Percentiles rank a stretch among this genome's conserved stretches.
phyloP scores from a whole-genome alignment of 805 yeast genomes.

The Wickerhamiella nectarea region DNA sequence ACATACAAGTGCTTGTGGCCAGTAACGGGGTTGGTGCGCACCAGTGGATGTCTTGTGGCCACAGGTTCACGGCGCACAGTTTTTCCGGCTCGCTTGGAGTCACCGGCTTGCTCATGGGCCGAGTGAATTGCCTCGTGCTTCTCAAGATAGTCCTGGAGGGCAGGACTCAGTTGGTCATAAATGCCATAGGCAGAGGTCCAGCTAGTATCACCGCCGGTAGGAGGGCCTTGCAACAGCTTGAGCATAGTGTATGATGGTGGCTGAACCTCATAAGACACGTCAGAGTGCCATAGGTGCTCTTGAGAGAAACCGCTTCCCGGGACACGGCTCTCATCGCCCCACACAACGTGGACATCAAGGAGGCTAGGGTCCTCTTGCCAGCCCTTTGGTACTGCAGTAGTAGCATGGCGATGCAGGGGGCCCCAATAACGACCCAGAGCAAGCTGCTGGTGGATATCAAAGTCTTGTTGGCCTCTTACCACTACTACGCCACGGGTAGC shows the following conservation, averaged over 20 bases:
- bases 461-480: constrained; percentile 38
- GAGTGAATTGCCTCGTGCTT: constrained; percentile 54
- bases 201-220: constrained; percentile 47
- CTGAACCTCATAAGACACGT: constrained; percentile 59
- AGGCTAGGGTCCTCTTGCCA: constrained; percentile 51
- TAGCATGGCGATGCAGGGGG: constrained; percentile 38
- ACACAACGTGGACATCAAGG: constrained; percentile 24
- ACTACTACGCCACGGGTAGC: constrained; percentile 39
- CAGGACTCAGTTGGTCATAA: constrained; percentile 38
- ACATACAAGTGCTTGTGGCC: constrained; percentile 46
- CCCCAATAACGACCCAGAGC: constrained; percentile 59
- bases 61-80: constrained; percentile 53
- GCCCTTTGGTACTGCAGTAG: constrained; percentile 28
- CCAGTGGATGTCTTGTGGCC: constrained; percentile 52
- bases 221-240: constrained; percentile 38
- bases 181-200: constrained; percentile 42
- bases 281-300: constrained; percentile 47
- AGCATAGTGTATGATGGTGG: constrained; percentile 51
- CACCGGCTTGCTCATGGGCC: constrained; percentile 46
- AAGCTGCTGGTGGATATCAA: constrained; percentile 45
- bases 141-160: constrained; percentile 31
- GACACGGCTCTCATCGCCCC: constrained; percentile 18
- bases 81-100: constrained; percentile 43
- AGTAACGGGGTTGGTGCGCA: constrained; percentile 61
- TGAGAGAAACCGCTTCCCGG: constrained; percentile 23